Conservation (phyloP, 2,329 filamentous ascomycete genomes). For the Fusarium burgessii region DNA sequence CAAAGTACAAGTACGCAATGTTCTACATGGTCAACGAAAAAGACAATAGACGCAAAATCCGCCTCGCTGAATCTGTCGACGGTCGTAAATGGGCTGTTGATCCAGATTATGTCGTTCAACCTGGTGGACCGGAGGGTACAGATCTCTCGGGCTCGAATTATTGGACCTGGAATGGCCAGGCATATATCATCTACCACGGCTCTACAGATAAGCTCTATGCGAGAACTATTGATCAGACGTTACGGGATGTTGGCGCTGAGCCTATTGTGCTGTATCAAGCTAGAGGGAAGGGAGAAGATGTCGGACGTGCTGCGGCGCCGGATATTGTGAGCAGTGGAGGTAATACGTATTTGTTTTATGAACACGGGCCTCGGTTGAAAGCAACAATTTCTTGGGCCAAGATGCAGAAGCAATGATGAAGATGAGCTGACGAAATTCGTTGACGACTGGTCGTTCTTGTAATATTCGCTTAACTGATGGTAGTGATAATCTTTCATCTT, state of each 20-base stretch:
- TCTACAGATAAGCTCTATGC: constrained; percentile 16
- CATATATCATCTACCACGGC: constrained; percentile 25
- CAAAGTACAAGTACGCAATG: constrained; percentile 43
- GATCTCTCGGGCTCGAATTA: constrained; percentile 26
- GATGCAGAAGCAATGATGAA: background rate
- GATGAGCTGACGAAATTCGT: rapidly evolving
- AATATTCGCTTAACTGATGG: background rate
- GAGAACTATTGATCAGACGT: constrained; percentile 26
- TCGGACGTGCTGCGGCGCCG: constrained; percentile 17
- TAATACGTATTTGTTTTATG: constrained; percentile 24
- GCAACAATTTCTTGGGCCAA: constrained; percentile 26
- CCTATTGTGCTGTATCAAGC: constrained; percentile 22
- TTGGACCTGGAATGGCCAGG: constrained; percentile 23
- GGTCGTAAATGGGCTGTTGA: constrained; percentile 37
- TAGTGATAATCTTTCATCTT: rapidly evolving
- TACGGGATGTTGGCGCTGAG: constrained; percentile 17
- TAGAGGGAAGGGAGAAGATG: constrained; percentile 8
- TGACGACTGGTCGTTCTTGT: rapidly evolving
- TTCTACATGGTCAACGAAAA: constrained; percentile 47
- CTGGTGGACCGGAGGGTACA: background rate
- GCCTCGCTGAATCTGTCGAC: constrained; percentile 42
- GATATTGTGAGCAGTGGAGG: background rate
- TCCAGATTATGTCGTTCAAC: constrained; percentile 17
- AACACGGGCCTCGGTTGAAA: constrained; percentile 1
- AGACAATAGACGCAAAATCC: constrained; percentile 41